Evolutionary conservation across 768 basidiomycete genomes (phyloP).

Genomic region (Amanita inopinata): DNA sequence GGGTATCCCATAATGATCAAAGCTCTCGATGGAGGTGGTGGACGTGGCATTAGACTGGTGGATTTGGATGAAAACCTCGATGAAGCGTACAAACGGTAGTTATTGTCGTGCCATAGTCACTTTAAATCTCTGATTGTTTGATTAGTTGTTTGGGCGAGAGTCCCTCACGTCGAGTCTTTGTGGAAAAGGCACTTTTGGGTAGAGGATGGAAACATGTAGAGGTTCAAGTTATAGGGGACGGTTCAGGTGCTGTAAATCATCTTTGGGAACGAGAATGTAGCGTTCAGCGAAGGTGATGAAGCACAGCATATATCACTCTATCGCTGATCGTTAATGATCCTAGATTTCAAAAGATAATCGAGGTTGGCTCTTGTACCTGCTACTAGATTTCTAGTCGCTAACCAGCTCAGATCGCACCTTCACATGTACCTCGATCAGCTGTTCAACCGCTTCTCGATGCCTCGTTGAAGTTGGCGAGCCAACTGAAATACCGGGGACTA

Average conservation of each 20-base stretch:
- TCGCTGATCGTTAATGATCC: not conserved
- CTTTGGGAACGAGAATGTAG: conserved; percentile 91
- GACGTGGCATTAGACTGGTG: conserved; percentile 85
- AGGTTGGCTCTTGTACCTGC: conserved; percentile 33
- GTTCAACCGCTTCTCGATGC: conserved; percentile 61
- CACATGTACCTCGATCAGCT: conserved; percentile 60
- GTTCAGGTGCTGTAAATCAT: conserved; percentile 68
- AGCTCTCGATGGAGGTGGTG: conserved; percentile 84
- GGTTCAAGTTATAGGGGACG: conserved; percentile 78
- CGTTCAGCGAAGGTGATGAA: conserved; percentile 67
- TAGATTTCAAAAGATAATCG: conserved; percentile 75
- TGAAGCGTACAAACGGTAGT: conserved; percentile 56
- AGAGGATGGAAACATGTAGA: conserved; percentile 76
- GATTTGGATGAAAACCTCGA: conserved; percentile 61
- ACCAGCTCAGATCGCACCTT: conserved; percentile 45
- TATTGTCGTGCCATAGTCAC: not conserved
- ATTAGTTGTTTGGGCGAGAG: conserved; percentile 28
- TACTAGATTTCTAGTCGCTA: not conserved
- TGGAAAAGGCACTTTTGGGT: conserved; percentile 75
- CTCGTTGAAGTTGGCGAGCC: conserved; percentile 69
- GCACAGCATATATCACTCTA: not conserved
- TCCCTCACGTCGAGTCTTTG: conserved; percentile 50
- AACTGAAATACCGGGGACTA: conserved; percentile 74
- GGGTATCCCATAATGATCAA: conserved; percentile 72
- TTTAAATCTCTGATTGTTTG: not conserved